Evolutionary conservation across 768 basidiomycete species (phyloP).

Genomic region (Kwoniella heveanensis): DNA sequence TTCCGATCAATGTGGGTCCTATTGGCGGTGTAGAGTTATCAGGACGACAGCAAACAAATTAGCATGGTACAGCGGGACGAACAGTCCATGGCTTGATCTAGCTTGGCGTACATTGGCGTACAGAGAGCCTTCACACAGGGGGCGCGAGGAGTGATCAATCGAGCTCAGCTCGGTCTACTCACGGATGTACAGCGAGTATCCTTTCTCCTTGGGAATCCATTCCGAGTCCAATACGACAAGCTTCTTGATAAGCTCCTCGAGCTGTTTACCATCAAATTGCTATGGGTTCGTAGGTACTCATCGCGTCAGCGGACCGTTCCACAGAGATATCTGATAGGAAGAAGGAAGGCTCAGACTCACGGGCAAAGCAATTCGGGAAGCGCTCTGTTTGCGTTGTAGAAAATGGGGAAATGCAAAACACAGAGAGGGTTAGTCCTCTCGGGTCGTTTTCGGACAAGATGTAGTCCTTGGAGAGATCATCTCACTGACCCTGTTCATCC

Average conservation of each 20-base stretch:
- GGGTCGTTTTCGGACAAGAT: too few relatives aligned
- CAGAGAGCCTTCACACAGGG: too few relatives aligned
- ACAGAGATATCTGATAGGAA: too few relatives aligned
- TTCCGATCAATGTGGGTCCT: constrained; percentile 66
- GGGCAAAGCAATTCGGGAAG: constrained; percentile 73
- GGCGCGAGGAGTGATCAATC: constrained; percentile 48
- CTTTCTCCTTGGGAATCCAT: constrained; percentile 87
- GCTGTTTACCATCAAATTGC: constrained; percentile 75
- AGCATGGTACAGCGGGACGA: too few relatives aligned
- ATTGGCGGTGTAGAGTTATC: neutral
- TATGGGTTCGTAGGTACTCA: constrained; percentile 2
- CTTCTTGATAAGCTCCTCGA: constrained; percentile 79
- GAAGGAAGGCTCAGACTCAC: constrained; percentile 16
- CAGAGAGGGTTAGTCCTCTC: too few relatives aligned
- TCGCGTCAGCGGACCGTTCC: too few relatives aligned
- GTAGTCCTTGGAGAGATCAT: too few relatives aligned
- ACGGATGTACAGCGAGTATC: constrained; percentile 89
- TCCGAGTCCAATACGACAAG: constrained; percentile 79
- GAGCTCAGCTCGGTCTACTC: constrained; percentile 63
- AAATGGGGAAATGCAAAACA: too few relatives aligned
- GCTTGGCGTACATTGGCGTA: too few relatives aligned
- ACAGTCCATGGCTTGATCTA: too few relatives aligned
- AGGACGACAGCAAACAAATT: neutral
- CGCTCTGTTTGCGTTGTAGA: constrained; percentile 61
- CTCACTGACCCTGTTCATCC: constrained; percentile 69